Conservation (phyloP, 306 rosid genomes). For the Dryas alaskensis region DNA sequence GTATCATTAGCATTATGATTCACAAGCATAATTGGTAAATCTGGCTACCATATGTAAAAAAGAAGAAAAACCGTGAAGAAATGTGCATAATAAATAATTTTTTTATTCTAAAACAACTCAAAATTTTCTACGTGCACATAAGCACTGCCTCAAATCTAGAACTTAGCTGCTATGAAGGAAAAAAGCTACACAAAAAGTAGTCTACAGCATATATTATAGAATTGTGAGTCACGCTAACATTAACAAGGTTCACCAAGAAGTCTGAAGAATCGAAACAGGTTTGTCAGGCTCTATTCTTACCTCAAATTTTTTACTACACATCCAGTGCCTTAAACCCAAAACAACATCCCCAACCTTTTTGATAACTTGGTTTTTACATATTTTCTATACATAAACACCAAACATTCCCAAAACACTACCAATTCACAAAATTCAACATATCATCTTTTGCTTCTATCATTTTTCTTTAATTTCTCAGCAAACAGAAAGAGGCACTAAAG, state of each 20-base stretch:
- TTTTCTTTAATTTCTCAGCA: neutral
- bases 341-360: neutral
- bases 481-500: neutral
- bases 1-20: neutral
- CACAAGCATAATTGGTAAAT: conserved; percentile 7
- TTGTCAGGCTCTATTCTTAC: no score
- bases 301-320: neutral
- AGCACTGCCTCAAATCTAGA: neutral
- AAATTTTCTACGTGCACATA: neutral
- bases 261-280: no score
- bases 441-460: neutral
- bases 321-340: neutral
- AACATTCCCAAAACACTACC: neutral
- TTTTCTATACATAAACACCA: neutral
- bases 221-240: neutral
- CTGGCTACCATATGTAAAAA: neutral
- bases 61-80: neutral
- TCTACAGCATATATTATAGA: neutral
- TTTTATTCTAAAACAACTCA: neutral
- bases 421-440: conserved; percentile 5
- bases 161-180: neutral
- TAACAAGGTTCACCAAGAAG: no score
- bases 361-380: neutral
- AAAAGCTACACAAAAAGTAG: neutral
- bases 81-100: neutral